Conservation (phyloP, 805 yeast genomes). For the Candida wancherniae region DNA sequence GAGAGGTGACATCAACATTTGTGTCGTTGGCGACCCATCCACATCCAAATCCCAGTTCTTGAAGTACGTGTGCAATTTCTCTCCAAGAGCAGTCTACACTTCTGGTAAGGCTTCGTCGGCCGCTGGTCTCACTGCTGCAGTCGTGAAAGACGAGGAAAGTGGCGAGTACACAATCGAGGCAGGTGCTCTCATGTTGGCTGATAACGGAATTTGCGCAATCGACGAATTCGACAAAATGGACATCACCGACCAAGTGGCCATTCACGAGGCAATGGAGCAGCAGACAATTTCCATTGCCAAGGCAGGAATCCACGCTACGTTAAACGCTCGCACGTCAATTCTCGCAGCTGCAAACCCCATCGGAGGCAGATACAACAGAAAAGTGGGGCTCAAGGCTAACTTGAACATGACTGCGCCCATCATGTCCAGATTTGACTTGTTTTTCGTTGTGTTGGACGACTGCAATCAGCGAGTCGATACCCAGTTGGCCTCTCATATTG, state of each 20-base stretch:
- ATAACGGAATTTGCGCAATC: conserved; percentile 96
- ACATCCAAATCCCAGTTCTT: conserved; percentile 94
- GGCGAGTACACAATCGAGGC: conserved; percentile 98
- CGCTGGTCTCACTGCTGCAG: conserved; percentile 98
- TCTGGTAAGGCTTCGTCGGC: conserved; percentile 99
- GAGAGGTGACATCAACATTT: conserved; percentile 94
- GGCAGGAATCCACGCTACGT: conserved; percentile 97
- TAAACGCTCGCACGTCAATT: conserved; percentile 94
- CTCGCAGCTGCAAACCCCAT: conserved; percentile 98
- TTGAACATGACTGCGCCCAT: conserved; percentile 96
- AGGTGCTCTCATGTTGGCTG: conserved; percentile 97
- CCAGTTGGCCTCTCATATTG: conserved; percentile 87
- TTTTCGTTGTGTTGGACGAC: conserved; percentile 91
- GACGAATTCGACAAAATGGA: conserved; percentile 99
- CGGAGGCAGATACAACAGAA: conserved; percentile 93
- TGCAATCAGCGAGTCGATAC: conserved; percentile 89
- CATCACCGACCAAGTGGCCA: conserved; percentile 90
- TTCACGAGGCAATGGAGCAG: conserved; percentile 99
- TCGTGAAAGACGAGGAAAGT: conserved; percentile 93
- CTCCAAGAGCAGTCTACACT: conserved; percentile 93
- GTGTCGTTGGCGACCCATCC: conserved; percentile 97
- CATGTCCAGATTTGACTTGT: conserved; percentile 95
- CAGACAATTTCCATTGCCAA: conserved; percentile 98
- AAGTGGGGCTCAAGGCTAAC: conserved; percentile 76
- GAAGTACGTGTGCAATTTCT: conserved; percentile 85